A percentile compares a stretch with the other conserved stretches of the same genome.
These are phyloP conservation scores for Kitagawia praeruptora DNA, from an alignment of 129 eudicot species.

Conservation along the genomic window DNA sequence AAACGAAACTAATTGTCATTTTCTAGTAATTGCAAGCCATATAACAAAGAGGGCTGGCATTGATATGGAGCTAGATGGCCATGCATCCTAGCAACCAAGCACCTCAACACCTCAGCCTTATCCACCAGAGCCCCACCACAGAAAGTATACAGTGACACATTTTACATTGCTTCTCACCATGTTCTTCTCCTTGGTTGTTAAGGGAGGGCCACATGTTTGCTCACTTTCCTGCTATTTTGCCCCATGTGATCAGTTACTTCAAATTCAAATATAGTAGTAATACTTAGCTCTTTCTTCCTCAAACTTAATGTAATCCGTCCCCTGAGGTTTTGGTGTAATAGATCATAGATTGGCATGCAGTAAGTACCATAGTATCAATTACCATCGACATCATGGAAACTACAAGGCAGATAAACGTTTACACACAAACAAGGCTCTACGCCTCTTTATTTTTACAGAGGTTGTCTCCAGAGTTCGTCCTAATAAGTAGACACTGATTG, in stretches of 20 bases:
- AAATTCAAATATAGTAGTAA: background rate
- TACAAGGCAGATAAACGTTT: too few species aligned
- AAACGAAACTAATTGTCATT: too few species aligned
- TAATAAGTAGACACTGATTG: background rate
- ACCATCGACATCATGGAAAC: background rate
- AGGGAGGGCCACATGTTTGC: conserved; percentile 14
- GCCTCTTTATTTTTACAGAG: background rate
- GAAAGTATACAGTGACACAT: background rate
- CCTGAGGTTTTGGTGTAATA: background rate
- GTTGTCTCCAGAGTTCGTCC: background rate
- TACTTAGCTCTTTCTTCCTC: background rate
- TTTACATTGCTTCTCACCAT: background rate
- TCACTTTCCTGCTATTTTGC: conserved; percentile 10
- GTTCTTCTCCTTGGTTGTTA: conserved; percentile 11
- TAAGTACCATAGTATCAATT: too few species aligned
- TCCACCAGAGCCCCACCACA: conserved; percentile 10
- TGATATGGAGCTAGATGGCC: conserved; percentile 9
- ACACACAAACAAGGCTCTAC: too few species aligned
- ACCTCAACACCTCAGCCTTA: conserved; percentile 3
- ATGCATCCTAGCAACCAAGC: conserved; percentile 22
- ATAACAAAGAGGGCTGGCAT: conserved; percentile 4
- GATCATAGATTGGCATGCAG: background rate
- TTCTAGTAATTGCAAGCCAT: background rate
- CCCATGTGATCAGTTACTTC: conserved; percentile 13
- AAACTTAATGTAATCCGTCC: background rate